Base-by-base conservation (phyloP, 2,329 filamentous ascomycete species). In the Dryadomyces quercus-mongolicae region DNA sequence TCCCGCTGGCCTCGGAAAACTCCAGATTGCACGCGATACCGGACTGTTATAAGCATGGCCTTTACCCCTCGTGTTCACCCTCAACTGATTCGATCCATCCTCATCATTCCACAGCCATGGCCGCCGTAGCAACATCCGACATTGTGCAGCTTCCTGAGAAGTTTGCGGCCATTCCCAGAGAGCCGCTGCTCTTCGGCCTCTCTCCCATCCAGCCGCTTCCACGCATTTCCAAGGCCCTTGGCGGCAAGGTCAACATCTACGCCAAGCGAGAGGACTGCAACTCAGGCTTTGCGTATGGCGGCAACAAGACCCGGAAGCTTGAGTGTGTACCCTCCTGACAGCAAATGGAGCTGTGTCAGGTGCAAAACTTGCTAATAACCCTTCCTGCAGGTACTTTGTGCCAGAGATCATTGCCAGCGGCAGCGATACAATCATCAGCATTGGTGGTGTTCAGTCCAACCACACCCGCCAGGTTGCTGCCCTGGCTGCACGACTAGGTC, bases 191-290 rank as follows among this genome's bases (percentile, higher is more conserved):
- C 57, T 84, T 86, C 53, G 81, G 81, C 1, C 79, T 82, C 16
- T 86, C 84, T 0, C 84, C 83, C 34, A 84, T 88, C 62, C 82
- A 88, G 63, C 67, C 73, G 52, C 76, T 88, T 40, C 79, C 81
- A 54, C 76, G 82, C 58, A 85, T 86, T 62, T 81, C 80, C 36
- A 65, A 73, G 53, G 79, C 78, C 22, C 74, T 86, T 5, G 76
- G 78, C 50, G 75, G 75, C 34, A 75, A 75, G 60, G 78, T 85
- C 44, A 71, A 74, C 20, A 76, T 88, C 58, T 88, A 81, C 63
- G 84, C 84, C 53, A 88, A 88, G 68, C 77, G 84, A 51, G 84
- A 88, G 60, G 85, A 88, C 68, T 80, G 81, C 63, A 85, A 84
- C 68, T 84, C 81, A 1, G 79, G 77, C 0, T 74, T 85, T 18